Evolutionary conservation across 75 land plant genomes (phyloP).

Genomic region (Pinus albicaulis): DNA sequence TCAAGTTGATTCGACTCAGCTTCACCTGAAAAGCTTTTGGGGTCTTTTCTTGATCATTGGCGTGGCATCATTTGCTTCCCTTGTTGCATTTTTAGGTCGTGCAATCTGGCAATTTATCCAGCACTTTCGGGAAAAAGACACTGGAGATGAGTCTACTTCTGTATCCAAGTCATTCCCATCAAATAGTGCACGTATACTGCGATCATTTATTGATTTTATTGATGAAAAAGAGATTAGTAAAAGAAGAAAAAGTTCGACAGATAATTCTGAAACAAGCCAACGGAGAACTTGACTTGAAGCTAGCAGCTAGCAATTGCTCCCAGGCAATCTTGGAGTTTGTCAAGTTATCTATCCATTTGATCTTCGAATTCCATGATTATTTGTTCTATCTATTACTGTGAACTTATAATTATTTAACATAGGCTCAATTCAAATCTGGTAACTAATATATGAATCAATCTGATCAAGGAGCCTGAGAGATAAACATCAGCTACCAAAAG

Average conservation of each 20-base stretch:
- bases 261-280: neutral
- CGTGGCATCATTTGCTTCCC: conserved; percentile 55
- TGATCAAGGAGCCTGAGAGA: neutral
- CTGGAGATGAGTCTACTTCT: neutral
- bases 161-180: neutral
- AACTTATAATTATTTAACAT: neutral
- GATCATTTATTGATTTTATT: neutral
- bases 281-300: neutral
- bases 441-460: neutral
- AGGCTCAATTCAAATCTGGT: neutral
- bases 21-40: conserved; percentile 59
- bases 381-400: neutral
- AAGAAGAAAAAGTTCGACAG: neutral
- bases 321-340: too few species aligned
- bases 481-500: neutral
- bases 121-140: neutral
- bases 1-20: conserved; percentile 11
- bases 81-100: conserved; percentile 37
- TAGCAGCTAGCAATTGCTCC: neutral
- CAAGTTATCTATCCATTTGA: neutral
- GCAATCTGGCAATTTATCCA: conserved; percentile 20
- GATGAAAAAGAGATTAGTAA: neutral
- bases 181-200: neutral
- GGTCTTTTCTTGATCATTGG: conserved; percentile 80
- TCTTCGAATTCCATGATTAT: neutral